Evolutionary conservation across 2,329 filamentous ascomycete species (phyloP).

Genomic region (Ceratocystis colombiana): DNA sequence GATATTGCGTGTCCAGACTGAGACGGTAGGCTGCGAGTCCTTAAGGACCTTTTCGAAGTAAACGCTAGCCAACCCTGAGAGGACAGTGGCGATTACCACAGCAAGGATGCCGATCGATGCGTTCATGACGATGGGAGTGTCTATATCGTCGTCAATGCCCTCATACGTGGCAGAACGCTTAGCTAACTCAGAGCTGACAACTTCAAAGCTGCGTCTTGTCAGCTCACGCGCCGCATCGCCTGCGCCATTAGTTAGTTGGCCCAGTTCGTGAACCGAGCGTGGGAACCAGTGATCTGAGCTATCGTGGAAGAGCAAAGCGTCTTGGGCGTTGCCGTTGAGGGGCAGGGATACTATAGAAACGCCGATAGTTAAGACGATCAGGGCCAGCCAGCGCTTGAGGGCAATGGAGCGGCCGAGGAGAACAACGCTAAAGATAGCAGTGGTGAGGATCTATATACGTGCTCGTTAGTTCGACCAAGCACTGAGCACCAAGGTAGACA

Average conservation of each 20-base stretch:
- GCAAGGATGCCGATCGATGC: conserved; percentile 68
- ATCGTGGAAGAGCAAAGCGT: conserved; percentile 52
- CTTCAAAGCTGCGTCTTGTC: conserved; percentile 38
- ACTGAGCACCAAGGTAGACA: neutral
- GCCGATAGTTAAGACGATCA: conserved; percentile 69
- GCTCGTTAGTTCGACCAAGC: conserved; percentile 7
- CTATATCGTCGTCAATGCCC: conserved; percentile 60
- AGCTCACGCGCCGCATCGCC: conserved; percentile 43
- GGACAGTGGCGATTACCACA: conserved; percentile 64
- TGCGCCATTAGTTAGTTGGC: conserved; percentile 44
- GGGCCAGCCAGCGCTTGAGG: conserved; percentile 64
- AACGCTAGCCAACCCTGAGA: conserved; percentile 77
- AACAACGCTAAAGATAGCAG: conserved; percentile 73
- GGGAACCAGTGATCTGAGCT: conserved; percentile 62
- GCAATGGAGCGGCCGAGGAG: conserved; percentile 64
- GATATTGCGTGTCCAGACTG: conserved; percentile 88
- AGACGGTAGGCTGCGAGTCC: conserved; percentile 63
- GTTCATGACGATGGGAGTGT: conserved; percentile 34
- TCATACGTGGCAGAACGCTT: conserved; percentile 82
- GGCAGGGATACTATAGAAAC: conserved; percentile 80
- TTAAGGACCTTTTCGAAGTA: conserved; percentile 89
- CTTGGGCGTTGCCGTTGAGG: conserved; percentile 44
- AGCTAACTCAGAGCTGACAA: conserved; percentile 30
- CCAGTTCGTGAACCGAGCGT: conserved; percentile 66
- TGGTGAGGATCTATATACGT: conserved; percentile 59